phyloP scores from a whole-genome alignment of 805 yeast genomes.

The Saccharomycopsis microspora region DNA sequence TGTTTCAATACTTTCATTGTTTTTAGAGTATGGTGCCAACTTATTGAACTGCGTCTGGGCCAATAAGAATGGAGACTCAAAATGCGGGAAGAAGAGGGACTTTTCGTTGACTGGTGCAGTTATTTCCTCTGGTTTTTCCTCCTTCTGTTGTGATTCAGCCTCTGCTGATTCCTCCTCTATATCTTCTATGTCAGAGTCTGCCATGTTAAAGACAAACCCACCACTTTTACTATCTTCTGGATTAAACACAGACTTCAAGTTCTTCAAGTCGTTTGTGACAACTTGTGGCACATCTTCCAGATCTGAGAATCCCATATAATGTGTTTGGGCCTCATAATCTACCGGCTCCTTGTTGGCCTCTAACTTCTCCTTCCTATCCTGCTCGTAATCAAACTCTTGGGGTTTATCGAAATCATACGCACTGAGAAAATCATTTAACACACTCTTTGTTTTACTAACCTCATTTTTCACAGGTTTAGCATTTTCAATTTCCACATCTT shows the following conservation, averaged over 20 bases:
- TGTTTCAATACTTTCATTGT: conserved; percentile 25
- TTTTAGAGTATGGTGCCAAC: conserved; percentile 25
- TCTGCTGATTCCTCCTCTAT: conserved; percentile 22
- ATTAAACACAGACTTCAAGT: conserved; percentile 11
- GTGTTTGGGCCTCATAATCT: conserved; percentile 31
- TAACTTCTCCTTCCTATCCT: conserved; percentile 25
- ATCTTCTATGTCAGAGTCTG: conserved; percentile 20
- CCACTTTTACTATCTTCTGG: conserved; percentile 16
- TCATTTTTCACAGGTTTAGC: conserved; percentile 22
- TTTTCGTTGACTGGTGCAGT: background rate
- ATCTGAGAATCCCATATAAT: conserved; percentile 12
- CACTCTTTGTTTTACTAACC: conserved; percentile 31
- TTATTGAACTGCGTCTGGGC: conserved; percentile 75
- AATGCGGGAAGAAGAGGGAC: conserved; percentile 68
- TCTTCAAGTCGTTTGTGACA: conserved; percentile 11
- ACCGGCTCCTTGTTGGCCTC: conserved; percentile 31
- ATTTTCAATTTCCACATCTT: conserved; percentile 17
- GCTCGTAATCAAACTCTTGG: conserved; percentile 27
- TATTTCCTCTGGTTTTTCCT: background rate
- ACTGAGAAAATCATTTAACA: conserved; percentile 36
- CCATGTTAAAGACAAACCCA: conserved; percentile 19
- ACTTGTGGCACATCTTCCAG: conserved; percentile 23
- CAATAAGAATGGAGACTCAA: conserved; percentile 74
- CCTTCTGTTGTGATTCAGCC: conserved; percentile 17
- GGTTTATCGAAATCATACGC: conserved; percentile 44